phyloP scores from a whole-genome alignment of 2,329 filamentous ascomycete genomes.

The Fusarium stilboides region DNA sequence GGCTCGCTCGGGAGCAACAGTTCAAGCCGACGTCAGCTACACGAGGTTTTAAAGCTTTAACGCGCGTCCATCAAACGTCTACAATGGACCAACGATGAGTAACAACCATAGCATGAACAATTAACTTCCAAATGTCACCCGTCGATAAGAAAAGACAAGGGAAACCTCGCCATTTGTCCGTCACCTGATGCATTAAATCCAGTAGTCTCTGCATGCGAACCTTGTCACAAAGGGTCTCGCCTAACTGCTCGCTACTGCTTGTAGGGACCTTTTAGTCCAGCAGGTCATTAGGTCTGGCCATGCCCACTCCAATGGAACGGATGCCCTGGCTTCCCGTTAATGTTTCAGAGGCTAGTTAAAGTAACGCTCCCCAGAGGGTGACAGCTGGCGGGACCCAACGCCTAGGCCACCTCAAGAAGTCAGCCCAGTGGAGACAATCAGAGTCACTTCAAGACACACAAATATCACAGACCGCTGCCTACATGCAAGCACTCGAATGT shows the following conservation, averaged over 20 bases:
- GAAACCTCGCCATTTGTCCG: conserved; percentile 20
- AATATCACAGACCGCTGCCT: conserved; percentile 18
- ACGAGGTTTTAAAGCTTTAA: conserved; percentile 23
- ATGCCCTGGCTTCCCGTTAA: conserved; percentile 7
- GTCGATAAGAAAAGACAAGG: conserved; percentile 17
- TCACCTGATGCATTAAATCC: conserved; percentile 35
- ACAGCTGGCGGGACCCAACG: conserved; percentile 27
- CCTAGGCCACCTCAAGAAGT: conserved; percentile 8
- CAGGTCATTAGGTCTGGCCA: conserved; percentile 5
- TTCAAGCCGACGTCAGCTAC: conserved; percentile 37
- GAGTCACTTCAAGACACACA: background rate
- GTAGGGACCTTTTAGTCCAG: conserved; percentile 33
- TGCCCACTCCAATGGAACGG: conserved; percentile 16
- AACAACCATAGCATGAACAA: conserved; percentile 23
- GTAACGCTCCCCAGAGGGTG: conserved; percentile 12
- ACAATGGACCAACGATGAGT: background rate
- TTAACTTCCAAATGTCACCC: conserved; percentile 20
- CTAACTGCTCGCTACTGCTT: conserved; percentile 39
- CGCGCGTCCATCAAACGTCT: conserved; percentile 27
- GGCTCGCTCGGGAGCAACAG: conserved; percentile 36
- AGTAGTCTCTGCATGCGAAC: conserved; percentile 17
- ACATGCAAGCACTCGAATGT: background rate
- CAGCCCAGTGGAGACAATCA: conserved; percentile 6
- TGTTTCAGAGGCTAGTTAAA: conserved; percentile 12
- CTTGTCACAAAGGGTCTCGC: conserved; percentile 22